Evolutionary conservation across 176 grass and related monocot genomes (phyloP), one percentile per base, ranked within the genome.

Genomic region (Eleusine indica): DNA sequence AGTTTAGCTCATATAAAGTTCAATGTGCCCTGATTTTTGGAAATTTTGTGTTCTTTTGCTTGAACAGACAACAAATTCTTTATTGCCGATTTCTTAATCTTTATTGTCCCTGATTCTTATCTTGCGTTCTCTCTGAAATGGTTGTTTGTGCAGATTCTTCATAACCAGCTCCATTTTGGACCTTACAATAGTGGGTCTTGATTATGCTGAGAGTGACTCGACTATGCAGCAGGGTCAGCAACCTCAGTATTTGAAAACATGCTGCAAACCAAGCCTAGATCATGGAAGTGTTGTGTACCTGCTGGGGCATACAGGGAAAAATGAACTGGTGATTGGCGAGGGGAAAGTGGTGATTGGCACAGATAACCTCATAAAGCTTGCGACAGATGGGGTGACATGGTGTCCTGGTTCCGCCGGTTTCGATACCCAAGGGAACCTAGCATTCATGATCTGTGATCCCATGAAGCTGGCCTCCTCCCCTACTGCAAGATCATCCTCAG

Each of bases 361-460:
- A 41, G 94, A 97, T 35, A 94, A 94, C 80, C 92, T 97, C 76
- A 91, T 97, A 81, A 97, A 97, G 39, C 75, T 97, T 1, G 77
- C 75, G 0, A 90, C 79, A 0, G 87, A 90, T 83, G 94, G 94
- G 58, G 78, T 83, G 13, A 74, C 92, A 75, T 88, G 90, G 88
- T 87, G 92, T 22, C 92, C 90, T 39, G 94, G 94, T 65, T 97
- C 94, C 73, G 94, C 92, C 1, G 94, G 94, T 81, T 97, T 97
- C 22, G 94, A 97, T 56, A 88, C 80, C 63, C 88, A 97, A 74
- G 94, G 94, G 65, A 97, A 92, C 41, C 82, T 97, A 72, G 94
- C 94, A 75, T 97, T 97, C 71, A 92, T 97, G 90, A 86, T 97
- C 32, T 97, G 94, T 73, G 94, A 97, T 83, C 94, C 94, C 28